Percentiles rank a stretch among this genome's conserved stretches.
Conservation (phyloP, 2,329 filamentous ascomycete species). For the Bisporella sp. region DNA sequence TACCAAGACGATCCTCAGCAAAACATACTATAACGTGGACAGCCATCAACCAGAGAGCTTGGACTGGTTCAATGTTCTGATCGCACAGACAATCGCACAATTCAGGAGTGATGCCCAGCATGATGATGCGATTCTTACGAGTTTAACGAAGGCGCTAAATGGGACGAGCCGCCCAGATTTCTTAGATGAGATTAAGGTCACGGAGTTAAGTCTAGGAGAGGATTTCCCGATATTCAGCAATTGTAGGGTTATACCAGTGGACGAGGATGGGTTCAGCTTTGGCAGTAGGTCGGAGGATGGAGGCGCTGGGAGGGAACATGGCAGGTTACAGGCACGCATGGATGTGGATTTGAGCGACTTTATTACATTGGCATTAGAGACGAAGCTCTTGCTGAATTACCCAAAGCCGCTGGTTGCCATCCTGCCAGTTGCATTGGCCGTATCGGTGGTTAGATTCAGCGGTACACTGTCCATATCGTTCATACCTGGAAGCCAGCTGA, state of each 20-base stretch:
- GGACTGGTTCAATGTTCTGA: conserved; percentile 98
- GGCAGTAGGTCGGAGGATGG: conserved; percentile 29
- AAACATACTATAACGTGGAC: conserved; percentile 96
- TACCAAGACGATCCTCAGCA: conserved; percentile 88
- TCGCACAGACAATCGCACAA: conserved; percentile 94
- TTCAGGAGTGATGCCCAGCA: conserved; percentile 88
- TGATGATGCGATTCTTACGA: conserved; percentile 82
- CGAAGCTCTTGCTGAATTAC: conserved; percentile 89
- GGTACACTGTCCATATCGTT: conserved; percentile 92
- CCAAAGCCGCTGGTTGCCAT: conserved; percentile 84
- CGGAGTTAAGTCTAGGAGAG: conserved; percentile 87
- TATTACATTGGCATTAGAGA: conserved; percentile 90
- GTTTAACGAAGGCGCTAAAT: conserved; percentile 79
- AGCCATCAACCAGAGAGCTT: conserved; percentile 94
- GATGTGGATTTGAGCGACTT: conserved; percentile 96
- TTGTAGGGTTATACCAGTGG: conserved; percentile 87
- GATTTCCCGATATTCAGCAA: conserved; percentile 99
- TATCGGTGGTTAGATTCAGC: conserved; percentile 89
- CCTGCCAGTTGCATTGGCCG: conserved; percentile 82
- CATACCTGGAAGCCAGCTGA: conserved; percentile 65
- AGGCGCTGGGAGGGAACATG: conserved; percentile 46
- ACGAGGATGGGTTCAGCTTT: conserved; percentile 64
- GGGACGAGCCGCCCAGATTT: conserved; percentile 83
- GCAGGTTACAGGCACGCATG: conserved; percentile 85
- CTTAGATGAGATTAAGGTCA: conserved; percentile 87